Evolutionary conservation across 1,139 yeast genomes (phyloP).

Genomic region (Saccharomyces hybrid): DNA sequence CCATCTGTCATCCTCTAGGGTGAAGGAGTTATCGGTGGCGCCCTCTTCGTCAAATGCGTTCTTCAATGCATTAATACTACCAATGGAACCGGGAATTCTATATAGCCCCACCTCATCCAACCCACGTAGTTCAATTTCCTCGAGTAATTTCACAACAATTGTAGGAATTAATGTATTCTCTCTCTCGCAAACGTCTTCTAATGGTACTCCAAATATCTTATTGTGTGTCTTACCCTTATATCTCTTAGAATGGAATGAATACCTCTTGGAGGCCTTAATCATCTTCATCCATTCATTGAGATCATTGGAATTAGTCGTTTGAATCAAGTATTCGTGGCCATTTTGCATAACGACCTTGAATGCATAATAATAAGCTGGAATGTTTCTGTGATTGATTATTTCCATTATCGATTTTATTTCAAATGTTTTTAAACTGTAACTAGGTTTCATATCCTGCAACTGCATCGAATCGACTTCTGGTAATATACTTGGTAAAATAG

Average conservation of each 20-base stretch:
- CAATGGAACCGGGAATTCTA: constrained; percentile 83
- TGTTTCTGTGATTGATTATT: constrained; percentile 27
- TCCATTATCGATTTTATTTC: constrained; percentile 44
- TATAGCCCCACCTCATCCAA: constrained; percentile 86
- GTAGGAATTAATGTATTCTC: constrained; percentile 58
- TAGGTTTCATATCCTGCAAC: constrained; percentile 48
- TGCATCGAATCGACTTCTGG: constrained; percentile 44
- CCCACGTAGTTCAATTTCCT: constrained; percentile 75
- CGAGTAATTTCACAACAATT: constrained; percentile 56
- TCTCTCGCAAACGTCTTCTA: constrained; percentile 64
- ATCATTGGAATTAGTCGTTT: constrained; percentile 57
- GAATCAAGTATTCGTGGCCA: constrained; percentile 57
- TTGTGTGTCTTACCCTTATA: constrained; percentile 34
- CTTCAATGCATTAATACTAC: constrained; percentile 65
- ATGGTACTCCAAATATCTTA: constrained; percentile 83
- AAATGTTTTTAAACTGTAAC: constrained; percentile 47
- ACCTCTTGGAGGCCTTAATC: constrained; percentile 37
- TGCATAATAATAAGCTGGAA: constrained; percentile 32
- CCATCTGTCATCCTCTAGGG: constrained; percentile 59
- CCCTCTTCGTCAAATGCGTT: constrained; percentile 68
- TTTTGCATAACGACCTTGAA: constrained; percentile 56
- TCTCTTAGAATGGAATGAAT: constrained; percentile 37
- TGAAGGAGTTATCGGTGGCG: constrained; percentile 39
- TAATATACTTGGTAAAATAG: constrained; percentile 47
- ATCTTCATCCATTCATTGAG: constrained; percentile 67